Percentiles rank a stretch among this genome's conserved stretches.
These are phyloP conservation scores for Colletotrichum incanum DNA, from an alignment of 2,329 filamentous ascomycete genomes.

Conservation along the genomic window DNA sequence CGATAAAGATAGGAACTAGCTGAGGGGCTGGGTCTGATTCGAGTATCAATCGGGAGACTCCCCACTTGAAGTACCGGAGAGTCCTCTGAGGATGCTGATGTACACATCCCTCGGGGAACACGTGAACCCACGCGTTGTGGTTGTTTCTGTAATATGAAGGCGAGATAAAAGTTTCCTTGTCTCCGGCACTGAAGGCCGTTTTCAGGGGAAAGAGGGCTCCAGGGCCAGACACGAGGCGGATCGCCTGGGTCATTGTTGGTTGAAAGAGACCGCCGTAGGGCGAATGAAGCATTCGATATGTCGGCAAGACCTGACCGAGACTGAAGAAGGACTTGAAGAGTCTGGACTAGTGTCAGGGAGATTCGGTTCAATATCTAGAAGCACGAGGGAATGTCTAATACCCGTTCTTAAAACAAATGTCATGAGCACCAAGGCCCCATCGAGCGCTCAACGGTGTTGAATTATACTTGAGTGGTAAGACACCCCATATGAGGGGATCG, in stretches of 20 bases:
- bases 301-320: constrained; percentile 90
- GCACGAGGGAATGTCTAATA: constrained; percentile 52
- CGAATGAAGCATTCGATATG: constrained; percentile 86
- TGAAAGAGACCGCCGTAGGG: constrained; percentile 89
- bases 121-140: constrained; percentile 88
- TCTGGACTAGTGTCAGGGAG: constrained; percentile 59
- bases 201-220: constrained; percentile 27
- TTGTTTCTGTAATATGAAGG: constrained; percentile 81
- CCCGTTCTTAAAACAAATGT: constrained; percentile 94
- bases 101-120: constrained; percentile 95
- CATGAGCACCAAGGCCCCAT: constrained; percentile 93
- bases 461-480: constrained; percentile 82
- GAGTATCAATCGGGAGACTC: constrained; percentile 89
- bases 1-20: constrained; percentile 93
- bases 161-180: constrained; percentile 75
- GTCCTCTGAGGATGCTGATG: constrained; percentile 86
- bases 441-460: constrained; percentile 83
- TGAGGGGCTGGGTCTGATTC: constrained; percentile 91
- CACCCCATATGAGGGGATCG: constrained; percentile 95
- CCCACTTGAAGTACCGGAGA: constrained; percentile 99
- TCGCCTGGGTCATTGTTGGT: constrained; percentile 87
- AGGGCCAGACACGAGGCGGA: constrained; percentile 81
- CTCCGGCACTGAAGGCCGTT: constrained; percentile 66
- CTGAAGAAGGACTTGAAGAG: constrained; percentile 84
- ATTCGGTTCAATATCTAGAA: constrained; percentile 29